Percentiles rank a stretch among this genome's conserved stretches.
phyloP scores from a whole-genome alignment of 192 early-diverging fungal genomes.

The Backusella circina region DNA sequence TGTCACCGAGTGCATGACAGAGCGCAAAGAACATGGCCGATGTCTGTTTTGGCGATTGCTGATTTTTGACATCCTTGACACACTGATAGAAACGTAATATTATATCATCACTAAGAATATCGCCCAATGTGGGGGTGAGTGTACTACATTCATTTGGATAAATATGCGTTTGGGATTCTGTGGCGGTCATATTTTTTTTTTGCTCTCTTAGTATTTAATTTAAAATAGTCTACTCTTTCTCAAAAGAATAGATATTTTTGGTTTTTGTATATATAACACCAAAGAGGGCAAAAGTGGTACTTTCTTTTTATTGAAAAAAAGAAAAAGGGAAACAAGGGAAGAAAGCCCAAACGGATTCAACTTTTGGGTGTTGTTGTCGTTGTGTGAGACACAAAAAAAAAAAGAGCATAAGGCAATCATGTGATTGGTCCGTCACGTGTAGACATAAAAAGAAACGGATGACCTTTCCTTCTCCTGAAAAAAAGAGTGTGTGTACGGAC shows the following conservation, averaged over 20 bases:
- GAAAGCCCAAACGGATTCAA: neutral
- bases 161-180: neutral
- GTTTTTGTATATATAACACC: too few relatives aligned
- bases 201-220: neutral
- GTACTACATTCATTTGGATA: slow-evolving; percentile 9
- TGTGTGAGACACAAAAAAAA: neutral
- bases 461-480: too few relatives aligned
- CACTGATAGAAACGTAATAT: slow-evolving; percentile 28
- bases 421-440: neutral
- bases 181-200: neutral
- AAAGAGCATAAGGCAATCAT: neutral
- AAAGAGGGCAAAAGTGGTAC: too few relatives aligned
- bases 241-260: too few relatives aligned
- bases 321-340: too few relatives aligned
- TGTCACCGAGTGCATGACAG: slow-evolving; percentile 25
- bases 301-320: too few relatives aligned
- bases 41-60: slow-evolving; percentile 23
- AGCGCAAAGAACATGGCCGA: slow-evolving; percentile 30
- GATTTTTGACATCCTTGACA: slow-evolving; percentile 30
- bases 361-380: too few relatives aligned
- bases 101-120: slow-evolving; percentile 23
- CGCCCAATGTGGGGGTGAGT: slow-evolving; percentile 19
- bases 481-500: too few relatives aligned
- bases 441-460: too few relatives aligned
- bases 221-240: neutral